These are phyloP conservation scores for Actinomucor elegans DNA, from an alignment of 371 early-diverging fungal genomes.

Conservation along the genomic window DNA sequence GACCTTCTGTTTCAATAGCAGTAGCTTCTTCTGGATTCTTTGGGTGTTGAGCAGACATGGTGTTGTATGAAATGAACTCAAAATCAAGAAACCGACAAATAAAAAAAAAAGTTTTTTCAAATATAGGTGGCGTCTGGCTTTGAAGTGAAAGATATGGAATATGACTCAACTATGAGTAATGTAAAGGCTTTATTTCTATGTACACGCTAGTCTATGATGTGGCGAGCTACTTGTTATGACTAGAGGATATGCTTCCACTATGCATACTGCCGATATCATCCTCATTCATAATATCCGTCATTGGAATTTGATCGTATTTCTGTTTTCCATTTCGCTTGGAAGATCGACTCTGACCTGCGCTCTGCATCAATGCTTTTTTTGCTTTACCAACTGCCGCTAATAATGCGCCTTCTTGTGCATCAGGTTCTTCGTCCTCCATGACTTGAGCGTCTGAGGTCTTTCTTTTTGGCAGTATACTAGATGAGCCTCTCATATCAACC, in stretches of 20 bases:
- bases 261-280: not conserved
- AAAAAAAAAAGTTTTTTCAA: too few species aligned
- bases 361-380: slow-evolving; percentile 27
- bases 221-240: too few species aligned
- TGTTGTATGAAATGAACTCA: too few species aligned
- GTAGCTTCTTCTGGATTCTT: too few species aligned
- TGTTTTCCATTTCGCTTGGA: slow-evolving; percentile 24
- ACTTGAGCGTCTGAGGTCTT: slow-evolving; percentile 19
- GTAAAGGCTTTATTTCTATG: too few species aligned
- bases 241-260: too few species aligned
- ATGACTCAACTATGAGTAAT: too few species aligned
- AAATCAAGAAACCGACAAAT: too few species aligned
- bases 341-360: slow-evolving; percentile 2
- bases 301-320: slow-evolving; percentile 39
- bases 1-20: slow-evolving; percentile 8
- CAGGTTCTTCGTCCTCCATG: slow-evolving; percentile 1
- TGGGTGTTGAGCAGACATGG: too few species aligned
- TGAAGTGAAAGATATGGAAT: too few species aligned
- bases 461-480: slow-evolving; percentile 12
- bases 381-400: slow-evolving; percentile 38
- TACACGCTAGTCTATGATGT: too few species aligned
- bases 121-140: too few species aligned
- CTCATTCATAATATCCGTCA: slow-evolving; percentile 26
- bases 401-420: slow-evolving; percentile 31
- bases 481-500: not conserved